These are phyloP conservation scores for Beta macrorhiza DNA, from an alignment of 179 eudicot genomes.

Conservation along the genomic window DNA sequence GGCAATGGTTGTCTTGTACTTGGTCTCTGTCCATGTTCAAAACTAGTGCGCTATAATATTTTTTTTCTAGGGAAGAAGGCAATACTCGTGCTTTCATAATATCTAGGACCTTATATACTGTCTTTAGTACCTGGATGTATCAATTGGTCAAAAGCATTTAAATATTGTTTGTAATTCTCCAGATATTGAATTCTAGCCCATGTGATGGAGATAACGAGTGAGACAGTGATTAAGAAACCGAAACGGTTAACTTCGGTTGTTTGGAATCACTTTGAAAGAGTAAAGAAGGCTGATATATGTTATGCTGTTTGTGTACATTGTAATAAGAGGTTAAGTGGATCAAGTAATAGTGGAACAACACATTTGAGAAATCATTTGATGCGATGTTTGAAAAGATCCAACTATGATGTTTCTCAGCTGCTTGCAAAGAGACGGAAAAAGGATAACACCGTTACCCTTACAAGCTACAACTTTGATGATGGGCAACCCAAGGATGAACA, in stretches of 20 bases:
- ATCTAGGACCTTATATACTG: background rate
- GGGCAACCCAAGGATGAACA: slow-evolving; percentile 56
- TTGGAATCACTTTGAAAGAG: slow-evolving; percentile 96
- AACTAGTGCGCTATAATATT: background rate
- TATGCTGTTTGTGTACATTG: slow-evolving; percentile 92
- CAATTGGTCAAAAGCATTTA: background rate
- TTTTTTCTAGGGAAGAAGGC: background rate
- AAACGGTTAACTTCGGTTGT: slow-evolving; percentile 92
- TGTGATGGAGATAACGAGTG: slow-evolving; percentile 70
- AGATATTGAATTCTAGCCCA: slow-evolving; percentile 34
- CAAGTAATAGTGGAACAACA: slow-evolving; percentile 95
- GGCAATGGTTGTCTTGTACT: background rate
- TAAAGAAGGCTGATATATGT: slow-evolving; percentile 74
- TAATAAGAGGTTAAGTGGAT: slow-evolving; percentile 87
- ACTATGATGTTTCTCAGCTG: slow-evolving; percentile 83
- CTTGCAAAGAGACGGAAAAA: slow-evolving; percentile 83
- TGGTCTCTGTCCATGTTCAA: background rate
- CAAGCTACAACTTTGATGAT: slow-evolving; percentile 53
- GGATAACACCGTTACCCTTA: slow-evolving; percentile 49
- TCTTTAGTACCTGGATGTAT: background rate
- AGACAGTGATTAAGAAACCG: slow-evolving; percentile 71
- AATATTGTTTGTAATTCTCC: slow-evolving; percentile 15
- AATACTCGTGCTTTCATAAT: background rate
- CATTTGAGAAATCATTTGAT: slow-evolving; percentile 93
- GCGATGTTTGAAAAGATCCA: slow-evolving; percentile 84